These are phyloP conservation scores for Hanseniaspora pseudoguilliermondii DNA, from an alignment of 805 yeast genomes.

Conservation along the genomic window DNA sequence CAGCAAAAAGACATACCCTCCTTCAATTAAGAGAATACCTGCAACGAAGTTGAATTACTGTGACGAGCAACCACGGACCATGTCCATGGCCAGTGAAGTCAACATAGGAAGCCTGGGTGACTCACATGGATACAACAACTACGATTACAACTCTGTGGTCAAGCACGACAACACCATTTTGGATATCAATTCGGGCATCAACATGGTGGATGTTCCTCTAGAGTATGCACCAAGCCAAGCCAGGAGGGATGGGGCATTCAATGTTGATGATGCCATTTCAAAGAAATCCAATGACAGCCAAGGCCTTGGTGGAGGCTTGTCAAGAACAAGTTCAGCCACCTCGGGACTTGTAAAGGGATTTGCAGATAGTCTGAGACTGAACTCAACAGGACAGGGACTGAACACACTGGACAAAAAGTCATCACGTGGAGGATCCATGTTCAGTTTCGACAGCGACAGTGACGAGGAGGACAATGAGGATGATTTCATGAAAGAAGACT, in stretches of 20 bases:
- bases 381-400: background rate
- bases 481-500: slow-evolving; percentile 19
- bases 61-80: slow-evolving; percentile 21
- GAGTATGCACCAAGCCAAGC: slow-evolving; percentile 14
- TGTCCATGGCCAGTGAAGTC: slow-evolving; percentile 27
- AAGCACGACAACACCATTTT: slow-evolving; percentile 29
- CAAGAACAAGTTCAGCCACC: background rate
- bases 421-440: background rate
- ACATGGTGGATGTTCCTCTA: slow-evolving; percentile 28
- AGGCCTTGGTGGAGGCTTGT: background rate
- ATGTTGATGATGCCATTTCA: background rate
- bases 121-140: slow-evolving; percentile 41
- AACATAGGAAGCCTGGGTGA: slow-evolving; percentile 36
- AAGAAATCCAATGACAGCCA: background rate
- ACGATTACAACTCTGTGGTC: slow-evolving; percentile 70
- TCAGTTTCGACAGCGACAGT: background rate
- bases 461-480: slow-evolving; percentile 15
- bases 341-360: slow-evolving; percentile 2
- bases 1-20: slow-evolving; percentile 18
- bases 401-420: background rate
- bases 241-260: background rate
- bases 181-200: slow-evolving; percentile 25
- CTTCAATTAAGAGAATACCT: slow-evolving; percentile 69
- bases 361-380: slow-evolving; percentile 4
- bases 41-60: slow-evolving; percentile 66